Evolutionary conservation across 495 filamentous ascomycete species (phyloP).

Genomic region (Penicillium cataractarum): DNA sequence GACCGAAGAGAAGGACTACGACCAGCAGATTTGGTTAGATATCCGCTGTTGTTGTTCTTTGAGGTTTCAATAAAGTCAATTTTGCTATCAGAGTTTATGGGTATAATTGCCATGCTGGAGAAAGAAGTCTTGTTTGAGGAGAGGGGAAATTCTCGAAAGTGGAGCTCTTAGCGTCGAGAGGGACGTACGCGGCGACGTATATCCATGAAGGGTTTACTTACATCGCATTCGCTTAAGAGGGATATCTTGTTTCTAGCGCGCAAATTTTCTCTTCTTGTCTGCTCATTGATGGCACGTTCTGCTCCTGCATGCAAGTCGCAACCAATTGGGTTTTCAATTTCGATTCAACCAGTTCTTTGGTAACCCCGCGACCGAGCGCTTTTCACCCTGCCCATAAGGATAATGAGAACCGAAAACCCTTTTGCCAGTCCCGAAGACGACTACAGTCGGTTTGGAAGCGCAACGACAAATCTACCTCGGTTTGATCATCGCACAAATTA

Average conservation of each 20-base stretch:
- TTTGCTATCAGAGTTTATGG: background rate
- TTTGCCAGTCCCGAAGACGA: conserved; percentile 1
- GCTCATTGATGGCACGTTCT: background rate
- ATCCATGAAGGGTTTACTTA: background rate
- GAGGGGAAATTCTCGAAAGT: background rate
- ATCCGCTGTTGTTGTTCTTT: background rate
- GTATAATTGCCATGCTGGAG: background rate
- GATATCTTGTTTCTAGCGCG: background rate
- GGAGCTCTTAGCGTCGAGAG: background rate
- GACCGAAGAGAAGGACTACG: background rate
- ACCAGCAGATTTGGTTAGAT: background rate
- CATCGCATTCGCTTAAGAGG: background rate
- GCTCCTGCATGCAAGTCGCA: background rate
- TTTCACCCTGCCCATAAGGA: background rate
- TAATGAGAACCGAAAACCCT: conserved; percentile 8
- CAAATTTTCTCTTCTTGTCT: background rate
- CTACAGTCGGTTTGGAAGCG: conserved; percentile 16
- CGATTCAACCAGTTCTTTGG: background rate
- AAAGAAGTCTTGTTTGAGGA: background rate
- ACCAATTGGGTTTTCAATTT: background rate
- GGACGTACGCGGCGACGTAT: conserved; percentile 8
- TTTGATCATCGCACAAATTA: conserved; percentile 5
- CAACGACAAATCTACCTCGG: conserved; percentile 7
- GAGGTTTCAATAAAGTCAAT: background rate
- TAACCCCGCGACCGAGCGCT: background rate